Evolutionary conservation across 2,329 filamentous ascomycete species (phyloP), one percentile per base, ranked within the genome.

Genomic region (Arthrinium phaeospermum): DNA sequence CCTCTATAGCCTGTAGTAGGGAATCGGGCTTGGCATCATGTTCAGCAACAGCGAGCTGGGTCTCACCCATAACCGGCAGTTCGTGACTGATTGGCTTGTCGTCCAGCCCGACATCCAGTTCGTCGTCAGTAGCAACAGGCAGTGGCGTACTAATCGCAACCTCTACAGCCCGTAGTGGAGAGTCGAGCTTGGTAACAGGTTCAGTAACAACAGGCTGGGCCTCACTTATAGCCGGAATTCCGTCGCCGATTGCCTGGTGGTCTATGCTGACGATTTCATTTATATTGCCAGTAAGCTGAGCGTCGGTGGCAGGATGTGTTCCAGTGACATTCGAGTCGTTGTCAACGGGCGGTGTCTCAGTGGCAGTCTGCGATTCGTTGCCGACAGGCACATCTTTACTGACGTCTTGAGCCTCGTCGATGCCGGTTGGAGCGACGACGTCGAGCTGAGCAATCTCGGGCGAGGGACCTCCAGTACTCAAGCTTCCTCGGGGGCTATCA

Each of bases 241-340:
- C 57, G 34, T 41, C 34, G 22, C 19, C 34, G 22, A 41, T 7
- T 64, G 22, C 4, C 19, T 22, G 19, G 57, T 10, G 19, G 57
- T 10, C 19, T 41, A n/a, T 64, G 22, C 13, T 64, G 57, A 22
- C 57, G 19, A n/a, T 64, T 51, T 51, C 45, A 71, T 8, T 67
- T 34, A 49, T 41, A 46, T 69, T 41, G 45, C 67, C n/a, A 49
- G 71, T 68, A 44, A 67, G 46, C 34, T 64, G 49, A 53, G n/a
- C n/a, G 22, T 49, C 49, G 12, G 51, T 34, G 22, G 16, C 27
- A 30, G 53, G 10, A 7, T 10, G 45, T 10, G n/a, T 37, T 51
- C 44, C 14, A 22, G 5, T 34, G 37, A 13, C 51, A 27, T 16
- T n/a, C 64, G 51, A n/a, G 10, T 47, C 68, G 4, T 22, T 47